Percentiles rank a stretch among this genome's conserved stretches.
These are phyloP conservation scores for Centella asiatica DNA, from an alignment of 129 eudicot genomes.

Conservation along the genomic window DNA sequence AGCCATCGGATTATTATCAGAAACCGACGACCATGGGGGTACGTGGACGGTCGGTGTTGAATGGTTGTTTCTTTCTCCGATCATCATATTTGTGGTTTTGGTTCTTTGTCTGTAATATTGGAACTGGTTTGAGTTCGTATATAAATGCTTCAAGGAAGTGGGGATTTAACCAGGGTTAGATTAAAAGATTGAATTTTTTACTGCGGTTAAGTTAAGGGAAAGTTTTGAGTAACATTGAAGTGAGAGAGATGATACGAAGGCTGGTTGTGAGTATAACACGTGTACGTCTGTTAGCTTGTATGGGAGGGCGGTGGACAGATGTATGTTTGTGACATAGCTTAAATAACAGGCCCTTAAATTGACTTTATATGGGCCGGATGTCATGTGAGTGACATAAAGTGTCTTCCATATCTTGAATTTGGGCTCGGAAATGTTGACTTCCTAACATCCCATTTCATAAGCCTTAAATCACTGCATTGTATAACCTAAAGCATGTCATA, in stretches of 20 bases:
- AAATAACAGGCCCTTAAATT: neutral
- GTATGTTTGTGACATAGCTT: neutral
- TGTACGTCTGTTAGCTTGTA: neutral
- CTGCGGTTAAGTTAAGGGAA: conserved; percentile 27
- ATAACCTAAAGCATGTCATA: neutral
- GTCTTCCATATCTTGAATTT: neutral
- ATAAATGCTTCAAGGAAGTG: conserved; percentile 49
- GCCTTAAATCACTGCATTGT: neutral
- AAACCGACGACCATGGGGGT: conserved; percentile 52
- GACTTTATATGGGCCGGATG: neutral
- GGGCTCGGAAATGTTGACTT: neutral
- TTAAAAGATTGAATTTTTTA: conserved; percentile 1
- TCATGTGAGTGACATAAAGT: conserved; percentile 5
- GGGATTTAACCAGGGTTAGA: conserved; percentile 44
- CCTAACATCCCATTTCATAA: neutral
- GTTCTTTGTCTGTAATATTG: neutral
- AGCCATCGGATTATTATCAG: conserved; percentile 25
- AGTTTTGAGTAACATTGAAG: neutral
- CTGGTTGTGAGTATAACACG: conserved; percentile 17
- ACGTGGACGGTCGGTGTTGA: conserved; percentile 40
- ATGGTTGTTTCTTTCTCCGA: conserved; percentile 50
- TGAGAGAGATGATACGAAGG: neutral
- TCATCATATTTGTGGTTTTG: conserved; percentile 31
- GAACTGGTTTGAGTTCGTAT: conserved; percentile 21
- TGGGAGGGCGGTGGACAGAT: neutral